phyloP scores from a whole-genome alignment of 202 grass and related monocot species.

The Musa balbisiana region DNA sequence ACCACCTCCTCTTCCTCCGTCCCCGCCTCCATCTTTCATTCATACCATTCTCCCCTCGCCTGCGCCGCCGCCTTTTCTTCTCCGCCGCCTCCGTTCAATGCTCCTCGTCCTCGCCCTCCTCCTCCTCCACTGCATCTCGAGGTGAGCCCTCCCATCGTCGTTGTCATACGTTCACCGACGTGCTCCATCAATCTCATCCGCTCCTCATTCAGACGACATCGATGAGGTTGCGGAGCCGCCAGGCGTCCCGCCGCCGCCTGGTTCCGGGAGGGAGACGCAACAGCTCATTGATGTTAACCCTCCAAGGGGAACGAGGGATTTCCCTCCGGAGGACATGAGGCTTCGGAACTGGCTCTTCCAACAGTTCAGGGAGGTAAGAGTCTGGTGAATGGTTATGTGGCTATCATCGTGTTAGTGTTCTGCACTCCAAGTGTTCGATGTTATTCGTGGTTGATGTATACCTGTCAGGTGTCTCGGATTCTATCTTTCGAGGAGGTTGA shows the following conservation, averaged over 20 bases:
- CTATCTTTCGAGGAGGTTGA: conserved; percentile 89
- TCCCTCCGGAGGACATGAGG: conserved; percentile 78
- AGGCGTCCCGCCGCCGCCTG: neutral
- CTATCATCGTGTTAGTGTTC: neutral
- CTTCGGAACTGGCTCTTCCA: conserved; percentile 76
- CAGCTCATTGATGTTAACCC: conserved; percentile 66
- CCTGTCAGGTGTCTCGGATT: conserved; percentile 42
- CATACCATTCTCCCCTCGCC: neutral
- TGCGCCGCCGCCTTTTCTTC: neutral
- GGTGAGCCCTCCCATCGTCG: conserved; percentile 15
- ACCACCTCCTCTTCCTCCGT: conserved; percentile 22
- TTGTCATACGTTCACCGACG: neutral
- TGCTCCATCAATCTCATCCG: neutral
- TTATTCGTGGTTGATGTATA: conserved; percentile 13
- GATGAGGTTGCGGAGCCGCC: conserved; percentile 9
- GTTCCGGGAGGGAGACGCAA: neutral
- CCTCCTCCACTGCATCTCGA: conserved; percentile 24
- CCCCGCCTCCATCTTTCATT: conserved; percentile 1
- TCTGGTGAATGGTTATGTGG: neutral
- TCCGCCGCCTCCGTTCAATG: neutral
- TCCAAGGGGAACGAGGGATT: conserved; percentile 73
- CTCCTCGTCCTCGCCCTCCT: neutral
- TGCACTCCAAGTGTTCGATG: conserved; percentile 32
- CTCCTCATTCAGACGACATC: conserved; percentile 21
- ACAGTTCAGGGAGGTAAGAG: conserved; percentile 62